Evolutionary conservation across 2,329 filamentous ascomycete genomes (phyloP), one percentile per base, ranked within the genome.

Genomic region (Diaporthe humulicola): DNA sequence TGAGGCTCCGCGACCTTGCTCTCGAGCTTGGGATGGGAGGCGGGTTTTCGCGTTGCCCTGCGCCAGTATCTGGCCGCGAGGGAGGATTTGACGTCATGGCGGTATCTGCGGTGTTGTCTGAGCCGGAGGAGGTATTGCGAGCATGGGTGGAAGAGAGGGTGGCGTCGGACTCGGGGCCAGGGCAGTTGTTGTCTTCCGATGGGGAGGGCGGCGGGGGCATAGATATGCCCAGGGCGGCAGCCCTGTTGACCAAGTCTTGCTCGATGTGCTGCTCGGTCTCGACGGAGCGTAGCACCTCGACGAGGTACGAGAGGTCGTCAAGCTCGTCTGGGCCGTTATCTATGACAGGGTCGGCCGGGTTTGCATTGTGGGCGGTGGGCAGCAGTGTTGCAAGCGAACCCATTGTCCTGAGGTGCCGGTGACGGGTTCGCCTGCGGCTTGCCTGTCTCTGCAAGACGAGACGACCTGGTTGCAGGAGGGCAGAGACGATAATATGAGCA

Each of bases 111-210:
- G 87, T 86, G 33, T 77, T 80, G 36, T 81, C 78, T 17, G 85
- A 85, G 12, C 81, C 83, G 58, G 85, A 84, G 4, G 88, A 89
- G 75, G 83, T 84, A 19, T 85, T 85, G 50, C 87, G 87, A 33
- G 82, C 84, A 78, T 87, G 86, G 40, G 80, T 84, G 40, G 82
- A 82, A 50, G 84, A 82, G 33, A 83, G 81, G 10, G 86, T 87
- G 45, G 82, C 82, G 73, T 79, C 82, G 28, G 87, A 88, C 75
- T 87, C 83, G 76, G 84, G 82, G 71, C 82, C 84, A 42, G 83
- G 84, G 4, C 80, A 82, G 73, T 84, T 82, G 66, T 81, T 82
- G 73, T 84, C 84, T 45, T 85, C 81, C 45, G 52, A 28, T 28
- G 79, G 78, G 54, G 78, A 81, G 52, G 79, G 77, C 14, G 81